Conservation (phyloP, 1,284 basidiomycete species). For the Trametes sp. region DNA sequence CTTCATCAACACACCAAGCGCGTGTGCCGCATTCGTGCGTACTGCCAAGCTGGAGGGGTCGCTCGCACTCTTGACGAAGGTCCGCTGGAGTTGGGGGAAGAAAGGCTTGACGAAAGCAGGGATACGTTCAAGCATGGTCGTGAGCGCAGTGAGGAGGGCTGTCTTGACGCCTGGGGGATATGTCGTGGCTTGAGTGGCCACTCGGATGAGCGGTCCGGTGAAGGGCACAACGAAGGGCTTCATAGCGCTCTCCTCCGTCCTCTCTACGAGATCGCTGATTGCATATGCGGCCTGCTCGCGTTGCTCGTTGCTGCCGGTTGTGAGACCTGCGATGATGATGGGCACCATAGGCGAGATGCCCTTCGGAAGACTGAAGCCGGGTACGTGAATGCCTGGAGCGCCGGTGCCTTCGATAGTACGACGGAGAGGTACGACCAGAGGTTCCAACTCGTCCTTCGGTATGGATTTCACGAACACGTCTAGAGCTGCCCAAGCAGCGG, state of each 20-base stretch:
- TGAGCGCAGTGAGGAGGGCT: conserved; percentile 85
- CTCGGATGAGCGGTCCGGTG: conserved; percentile 95
- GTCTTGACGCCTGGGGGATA: conserved; percentile 93
- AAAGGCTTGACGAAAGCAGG: conserved; percentile 95
- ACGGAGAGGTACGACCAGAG: conserved; percentile 87
- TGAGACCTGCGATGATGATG: conserved; percentile 89
- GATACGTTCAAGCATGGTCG: conserved; percentile 83
- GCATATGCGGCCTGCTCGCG: conserved; percentile 94
- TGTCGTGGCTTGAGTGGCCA: conserved; percentile 86
- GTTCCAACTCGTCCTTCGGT: conserved; percentile 93
- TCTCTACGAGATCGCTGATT: conserved; percentile 93
- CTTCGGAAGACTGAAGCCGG: conserved; percentile 91
- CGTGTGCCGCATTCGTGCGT: conserved; percentile 83
- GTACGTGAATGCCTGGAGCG: conserved; percentile 78
- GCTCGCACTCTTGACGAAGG: conserved; percentile 93
- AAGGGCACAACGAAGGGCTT: conserved; percentile 97
- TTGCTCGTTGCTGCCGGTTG: conserved; percentile 83
- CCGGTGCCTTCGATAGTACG: conserved; percentile 90
- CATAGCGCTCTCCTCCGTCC: conserved; percentile 89
- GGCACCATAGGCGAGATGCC: conserved; percentile 90
- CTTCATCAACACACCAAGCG: conserved; percentile 92
- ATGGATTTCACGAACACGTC: conserved; percentile 92
- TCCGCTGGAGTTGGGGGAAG: conserved; percentile 97
- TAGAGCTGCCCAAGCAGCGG: conserved; percentile 84
- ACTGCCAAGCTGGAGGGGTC: conserved; percentile 86